These are phyloP conservation scores for Candida nonsorbophila DNA, from an alignment of 805 yeast genomes.

Conservation along the genomic window DNA sequence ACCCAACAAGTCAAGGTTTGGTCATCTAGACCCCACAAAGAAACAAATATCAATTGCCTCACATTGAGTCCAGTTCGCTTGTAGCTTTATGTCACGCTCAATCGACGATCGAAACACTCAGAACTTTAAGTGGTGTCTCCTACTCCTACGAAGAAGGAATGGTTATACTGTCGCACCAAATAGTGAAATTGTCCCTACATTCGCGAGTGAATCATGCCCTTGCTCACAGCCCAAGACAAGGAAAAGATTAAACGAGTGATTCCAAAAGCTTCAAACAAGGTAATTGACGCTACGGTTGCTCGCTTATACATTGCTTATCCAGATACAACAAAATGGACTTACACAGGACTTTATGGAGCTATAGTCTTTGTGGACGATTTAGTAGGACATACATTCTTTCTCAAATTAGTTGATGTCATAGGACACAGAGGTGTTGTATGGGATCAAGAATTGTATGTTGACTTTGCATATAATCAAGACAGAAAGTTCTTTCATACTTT, in stretches of 20 bases:
- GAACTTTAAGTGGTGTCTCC: too few relatives aligned
- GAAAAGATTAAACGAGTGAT: conserved; percentile 84
- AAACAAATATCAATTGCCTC: too few relatives aligned
- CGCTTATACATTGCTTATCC: conserved; percentile 88
- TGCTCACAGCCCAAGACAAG: conserved; percentile 54
- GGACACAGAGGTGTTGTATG: conserved; percentile 86
- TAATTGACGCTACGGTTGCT: conserved; percentile 87
- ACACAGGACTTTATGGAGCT: conserved; percentile 89
- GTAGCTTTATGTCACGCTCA: too few relatives aligned
- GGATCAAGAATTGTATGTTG: conserved; percentile 93
- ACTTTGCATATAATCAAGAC: conserved; percentile 88
- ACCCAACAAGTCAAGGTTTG: too few relatives aligned
- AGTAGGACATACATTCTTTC: conserved; percentile 89
- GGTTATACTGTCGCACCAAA: too few relatives aligned
- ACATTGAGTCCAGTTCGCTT: too few relatives aligned
- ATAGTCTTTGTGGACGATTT: conserved; percentile 82
- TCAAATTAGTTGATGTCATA: conserved; percentile 79
- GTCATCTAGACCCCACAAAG: too few relatives aligned
- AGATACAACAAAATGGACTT: conserved; percentile 72
- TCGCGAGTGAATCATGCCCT: too few relatives aligned
- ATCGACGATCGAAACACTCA: too few relatives aligned
- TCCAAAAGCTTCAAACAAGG: conserved; percentile 83
- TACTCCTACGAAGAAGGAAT: too few relatives aligned
- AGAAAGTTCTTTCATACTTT: conserved; percentile 92
- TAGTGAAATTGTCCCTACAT: too few relatives aligned